Conservation (phyloP, 208 protist genomes). For the Leishmania gerbilli region DNA sequence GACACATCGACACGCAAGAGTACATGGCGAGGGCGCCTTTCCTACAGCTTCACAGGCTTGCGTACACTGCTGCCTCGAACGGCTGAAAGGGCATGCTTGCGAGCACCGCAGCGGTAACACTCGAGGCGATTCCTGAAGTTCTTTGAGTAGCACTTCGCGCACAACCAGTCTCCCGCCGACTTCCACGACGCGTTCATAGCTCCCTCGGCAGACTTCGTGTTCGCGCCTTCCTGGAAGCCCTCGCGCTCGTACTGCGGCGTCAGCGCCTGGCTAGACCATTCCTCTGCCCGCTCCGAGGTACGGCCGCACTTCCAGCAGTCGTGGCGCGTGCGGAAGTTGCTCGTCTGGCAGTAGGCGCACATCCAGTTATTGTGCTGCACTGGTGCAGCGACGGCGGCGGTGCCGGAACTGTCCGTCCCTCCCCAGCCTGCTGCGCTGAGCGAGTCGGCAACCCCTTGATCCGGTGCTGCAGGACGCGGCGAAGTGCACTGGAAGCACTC, state of each 20-base stretch:
- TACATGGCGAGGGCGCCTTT: not conserved
- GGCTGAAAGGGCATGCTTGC: constrained; percentile 44
- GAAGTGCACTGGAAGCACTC: constrained; percentile 76
- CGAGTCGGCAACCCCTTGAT: not conserved
- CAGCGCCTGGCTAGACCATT: constrained; percentile 21
- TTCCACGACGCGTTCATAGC: constrained; percentile 50
- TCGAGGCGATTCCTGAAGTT: constrained; percentile 69
- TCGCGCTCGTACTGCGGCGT: constrained; percentile 68
- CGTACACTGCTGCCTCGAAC: constrained; percentile 48
- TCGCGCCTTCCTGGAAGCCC: constrained; percentile 64
- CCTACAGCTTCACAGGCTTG: constrained; percentile 82
- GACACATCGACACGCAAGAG: not conserved
- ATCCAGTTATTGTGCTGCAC: constrained; percentile 81
- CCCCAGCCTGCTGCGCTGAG: constrained; percentile 4
- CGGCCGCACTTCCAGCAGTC: constrained; percentile 85
- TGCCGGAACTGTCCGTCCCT: not conserved
- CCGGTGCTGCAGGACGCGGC: constrained; percentile 4
- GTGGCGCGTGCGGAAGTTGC: constrained; percentile 85
- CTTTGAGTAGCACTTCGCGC: constrained; percentile 84
- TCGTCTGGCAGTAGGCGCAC: constrained; percentile 71
- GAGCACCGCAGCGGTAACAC: constrained; percentile 81
- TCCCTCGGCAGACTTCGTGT: constrained; percentile 37
- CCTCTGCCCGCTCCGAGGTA: constrained; percentile 32
- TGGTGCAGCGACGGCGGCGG: not conserved
- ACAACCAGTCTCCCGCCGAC: constrained; percentile 69